Evolutionary conservation across 2,329 filamentous ascomycete species (phyloP), one percentile per base, ranked within the genome.

Genomic region (Fusarium brevicatenulatum): DNA sequence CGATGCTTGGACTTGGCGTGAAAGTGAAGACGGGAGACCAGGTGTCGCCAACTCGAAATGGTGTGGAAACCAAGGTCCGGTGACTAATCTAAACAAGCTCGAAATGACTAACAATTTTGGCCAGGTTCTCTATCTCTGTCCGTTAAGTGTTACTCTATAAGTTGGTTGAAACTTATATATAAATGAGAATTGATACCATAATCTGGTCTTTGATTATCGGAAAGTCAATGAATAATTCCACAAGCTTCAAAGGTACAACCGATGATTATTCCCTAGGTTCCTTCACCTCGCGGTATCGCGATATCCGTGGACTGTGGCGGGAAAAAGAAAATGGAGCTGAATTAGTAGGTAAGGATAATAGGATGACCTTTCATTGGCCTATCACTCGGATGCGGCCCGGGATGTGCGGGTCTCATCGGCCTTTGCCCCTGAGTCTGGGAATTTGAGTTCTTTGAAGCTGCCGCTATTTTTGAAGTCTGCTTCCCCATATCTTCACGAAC

Each of bases 371-470:
- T 70, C n/a, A 78, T 78, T 78, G 76, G 76, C 6, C 34, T 8
- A 18, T n/a, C 7, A 32, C n/a, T 65, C 70, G 67, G 67, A 66
- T 42, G 54, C 39, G 52, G 62, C 53, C 67, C 66, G 76, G 73
- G 66, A 62, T 66, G 59, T 47, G 75, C 73, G 77, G 77, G 77
- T 71, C 75, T 53, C 69, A 71, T 77, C 76, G 76, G 76, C 59
- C 68, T 77, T 64, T 73, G 61, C 58, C 70, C 66, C 78, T 74
- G 77, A 76, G 76, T 71, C 74, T 80, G 68, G 63, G 36, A 40
- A 53, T 66, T 73, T 71, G 70, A 67, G 62, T 68, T 72, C 74
- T 69, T 53, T 65, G 59, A 34, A 68, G 64, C 64, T 64, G 71
- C 73, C 64, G 60, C 67, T 56, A 73, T 68, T 72, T 75, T 73